Conservation (phyloP, 352 stramenopile species). For the Pythium coloratum region DNA sequence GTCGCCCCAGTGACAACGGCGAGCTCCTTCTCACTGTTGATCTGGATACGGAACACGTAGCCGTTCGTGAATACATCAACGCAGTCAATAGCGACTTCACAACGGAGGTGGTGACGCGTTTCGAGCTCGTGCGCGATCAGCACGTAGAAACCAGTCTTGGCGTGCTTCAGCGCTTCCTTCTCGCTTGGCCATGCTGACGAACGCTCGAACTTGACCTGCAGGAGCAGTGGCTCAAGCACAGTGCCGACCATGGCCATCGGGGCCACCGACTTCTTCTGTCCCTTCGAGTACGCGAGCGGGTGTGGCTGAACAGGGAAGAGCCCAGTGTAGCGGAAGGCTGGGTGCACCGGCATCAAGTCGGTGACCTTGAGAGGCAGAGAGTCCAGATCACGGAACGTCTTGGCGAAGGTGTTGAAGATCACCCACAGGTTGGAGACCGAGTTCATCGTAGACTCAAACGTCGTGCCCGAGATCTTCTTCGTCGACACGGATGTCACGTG, state of each 20-base stretch:
- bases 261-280: slow-evolving; percentile 50
- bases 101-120: slow-evolving; percentile 53
- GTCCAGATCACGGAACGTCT: slow-evolving; percentile 71
- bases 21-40: slow-evolving; percentile 80
- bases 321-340: slow-evolving; percentile 87
- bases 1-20: slow-evolving; percentile 56
- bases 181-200: slow-evolving; percentile 87
- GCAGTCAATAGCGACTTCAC: slow-evolving; percentile 69
- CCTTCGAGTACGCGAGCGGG: slow-evolving; percentile 81
- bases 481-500: slow-evolving; percentile 30
- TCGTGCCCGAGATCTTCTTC: slow-evolving; percentile 47
- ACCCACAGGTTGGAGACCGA: slow-evolving; percentile 73
- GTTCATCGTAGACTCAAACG: slow-evolving; percentile 77
- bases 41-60: slow-evolving; percentile 83
- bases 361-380: slow-evolving; percentile 86
- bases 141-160: slow-evolving; percentile 90
- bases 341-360: slow-evolving; percentile 74
- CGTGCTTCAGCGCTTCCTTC: slow-evolving; percentile 71
- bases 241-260: slow-evolving; percentile 69
- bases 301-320: slow-evolving; percentile 81
- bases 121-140: slow-evolving; percentile 83
- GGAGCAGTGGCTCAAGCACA: slow-evolving; percentile 66
- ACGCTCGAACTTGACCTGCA: slow-evolving; percentile 84
- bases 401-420: slow-evolving; percentile 81
- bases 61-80: slow-evolving; percentile 84